Evolutionary conservation across 148 eudicot species (phyloP), one percentile per base, ranked within the genome.

Genomic region (Nyssa sinensis): DNA sequence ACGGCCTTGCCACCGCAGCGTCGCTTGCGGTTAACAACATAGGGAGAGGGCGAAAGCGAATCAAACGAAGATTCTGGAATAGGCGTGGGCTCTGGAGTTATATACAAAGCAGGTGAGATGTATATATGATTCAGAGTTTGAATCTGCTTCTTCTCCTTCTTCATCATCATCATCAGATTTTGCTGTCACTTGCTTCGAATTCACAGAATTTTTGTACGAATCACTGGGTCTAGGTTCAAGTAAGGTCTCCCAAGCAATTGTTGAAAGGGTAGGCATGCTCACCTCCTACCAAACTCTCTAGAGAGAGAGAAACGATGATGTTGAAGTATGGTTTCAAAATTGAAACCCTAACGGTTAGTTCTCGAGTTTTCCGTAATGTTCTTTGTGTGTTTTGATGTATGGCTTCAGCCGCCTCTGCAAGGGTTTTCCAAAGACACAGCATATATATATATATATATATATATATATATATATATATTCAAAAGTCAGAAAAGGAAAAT

Each of bases 1-100:
- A 13, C 68, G 3, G 35, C 29, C 25, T 27, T 72, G 31, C 70
- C 53, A 23, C 59, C 30, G 11, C 86, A 73, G 59, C 87, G 85
- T 11, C 89, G 82, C 75, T 86, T 86, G 34, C 77, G 82, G 64
- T 81, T 86, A 19, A 77, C 81, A 14, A 86, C 76, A 55, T 84
- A 86, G 1, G 89, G 89, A 0, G 87, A 84, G 13, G 89, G 89
- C 0, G 87, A 86, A 1, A n/a, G 13, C 32, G 84, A 79, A 8
- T 66, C 80, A 24, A 62, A 60, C 16, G 69, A 51, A 2, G 80
- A 72, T 62, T 37, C 79, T 1, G 83, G 75, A n/a, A 86, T 75
- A 5, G 87, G 87, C 63, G 85, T 59, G 1, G 81, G 85, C 5
- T 67, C 80, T 12, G 89, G 89, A 24, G 89, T 86, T 7, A 37